These are phyloP conservation scores for Phytophthora parvispora DNA, from an alignment of 352 stramenopile species.

Conservation along the genomic window DNA sequence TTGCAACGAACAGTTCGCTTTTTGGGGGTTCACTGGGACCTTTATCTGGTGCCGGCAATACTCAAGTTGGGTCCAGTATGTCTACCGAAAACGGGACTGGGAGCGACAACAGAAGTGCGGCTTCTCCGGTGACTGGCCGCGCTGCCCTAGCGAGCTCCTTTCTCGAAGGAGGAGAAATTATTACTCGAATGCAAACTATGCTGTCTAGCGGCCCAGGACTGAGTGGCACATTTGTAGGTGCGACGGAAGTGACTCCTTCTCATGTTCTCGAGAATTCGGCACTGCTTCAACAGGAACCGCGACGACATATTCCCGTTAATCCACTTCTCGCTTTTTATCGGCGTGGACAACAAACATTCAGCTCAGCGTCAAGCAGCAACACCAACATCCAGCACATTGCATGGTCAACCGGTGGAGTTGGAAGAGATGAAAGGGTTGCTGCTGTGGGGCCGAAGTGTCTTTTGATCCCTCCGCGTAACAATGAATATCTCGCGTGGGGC, in stretches of 20 bases:
- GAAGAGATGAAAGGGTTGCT: slow-evolving; percentile 59
- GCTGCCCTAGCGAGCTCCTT: slow-evolving; percentile 63
- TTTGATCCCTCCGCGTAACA: slow-evolving; percentile 68
- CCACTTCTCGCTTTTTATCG: slow-evolving; percentile 56
- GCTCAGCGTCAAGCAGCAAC: background rate
- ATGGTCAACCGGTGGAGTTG: slow-evolving; percentile 54
- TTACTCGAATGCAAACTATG: slow-evolving; percentile 80
- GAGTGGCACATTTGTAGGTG: slow-evolving; percentile 30
- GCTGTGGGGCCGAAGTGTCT: slow-evolving; percentile 56
- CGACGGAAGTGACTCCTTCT: slow-evolving; percentile 26
- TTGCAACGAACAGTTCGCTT: slow-evolving; percentile 23
- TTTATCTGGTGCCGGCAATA: slow-evolving; percentile 6
- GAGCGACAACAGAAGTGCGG: slow-evolving; percentile 2
- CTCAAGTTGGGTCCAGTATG: background rate
- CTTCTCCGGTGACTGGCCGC: slow-evolving; percentile 39
- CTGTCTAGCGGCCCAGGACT: slow-evolving; percentile 44
- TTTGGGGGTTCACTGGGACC: slow-evolving; percentile 20
- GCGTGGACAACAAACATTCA: slow-evolving; percentile 20
- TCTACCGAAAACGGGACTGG: slow-evolving; percentile 2
- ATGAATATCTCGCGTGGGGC: slow-evolving; percentile 78
- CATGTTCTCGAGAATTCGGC: slow-evolving; percentile 60
- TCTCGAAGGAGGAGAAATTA: slow-evolving; percentile 73
- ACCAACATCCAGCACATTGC: slow-evolving; percentile 57
- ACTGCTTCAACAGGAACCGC: slow-evolving; percentile 61
- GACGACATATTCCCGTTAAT: slow-evolving; percentile 56